Evolutionary conservation across 1,284 basidiomycete genomes (phyloP), one percentile per base, ranked within the genome.

Genomic region (Leucoagaricus sp.): DNA sequence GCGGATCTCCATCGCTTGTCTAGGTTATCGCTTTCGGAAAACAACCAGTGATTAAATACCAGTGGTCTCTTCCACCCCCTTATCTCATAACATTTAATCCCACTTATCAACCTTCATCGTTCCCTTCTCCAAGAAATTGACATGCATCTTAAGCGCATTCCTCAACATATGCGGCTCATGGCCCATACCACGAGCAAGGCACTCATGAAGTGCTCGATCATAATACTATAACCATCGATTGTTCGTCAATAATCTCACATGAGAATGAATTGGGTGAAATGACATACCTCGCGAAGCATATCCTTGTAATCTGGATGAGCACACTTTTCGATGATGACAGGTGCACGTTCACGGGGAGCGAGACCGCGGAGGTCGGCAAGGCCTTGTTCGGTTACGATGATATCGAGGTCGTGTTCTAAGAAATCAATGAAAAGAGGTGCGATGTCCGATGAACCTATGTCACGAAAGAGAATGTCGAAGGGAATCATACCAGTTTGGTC

Each of bases 141-240:
- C 67, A 55, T 77, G 74, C 60, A 77, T 69, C 68, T 76, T 78
- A 64, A 78, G 74, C n/a, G 75, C 75, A 59, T 77, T 76, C 67
- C 67, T 69, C 17, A 82, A 67, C 75, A 80, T 81, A 66, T 81
- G 80, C 0, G 80, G 80, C 66, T 81, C 75, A 62, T 82, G 80
- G 0, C 72, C 80, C 5, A 74, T 69, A 8, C 78, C 78, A 4
- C 70, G 66, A 55, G 69, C 71, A 61, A 81, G 59, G 60, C 79
- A 81, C 58, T 82, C 79, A 63, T 70, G 64, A 53, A 82, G 60
- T 0, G 77, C 64, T 9, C 77, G 70, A 36, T 82, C 77, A 61
- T 81, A 80, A 59, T 81, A 82, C 69, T 74, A 45, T 1, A n/a
- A n/a, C n/a, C n/a, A n/a, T n/a, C n/a, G n/a, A n/a, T n/a, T n/a